Evolutionary conservation across 2,329 filamentous ascomycete species (phyloP), one percentile per base, ranked within the genome.

Genomic region (Chaetomiaceae sp.): DNA sequence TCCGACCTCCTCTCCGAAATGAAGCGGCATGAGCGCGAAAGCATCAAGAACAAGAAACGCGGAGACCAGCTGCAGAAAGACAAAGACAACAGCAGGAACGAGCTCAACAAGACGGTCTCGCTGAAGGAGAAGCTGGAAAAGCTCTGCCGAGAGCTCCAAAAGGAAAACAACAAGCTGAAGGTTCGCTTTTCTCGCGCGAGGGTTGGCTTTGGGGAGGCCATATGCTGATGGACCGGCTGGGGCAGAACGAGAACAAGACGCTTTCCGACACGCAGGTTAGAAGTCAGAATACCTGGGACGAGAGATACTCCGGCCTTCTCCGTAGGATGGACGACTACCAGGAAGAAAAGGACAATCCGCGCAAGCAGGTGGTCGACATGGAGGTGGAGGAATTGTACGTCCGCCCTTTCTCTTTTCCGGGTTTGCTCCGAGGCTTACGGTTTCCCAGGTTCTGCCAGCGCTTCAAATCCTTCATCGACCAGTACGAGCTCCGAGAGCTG

Each of bases 101-200:
- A 99, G 69, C 77, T 96, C 52, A 92, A 84, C 72, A 96, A 96
- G 73, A 92, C 91, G 20, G 85, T 88, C 19, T 88, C 86, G 1
- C 83, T 97, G 67, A 96, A 95, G 70, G 91, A 97, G 69, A 97
- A 97, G 72, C 77, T 99, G 42, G 94, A 99, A 72, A 99, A 97
- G 69, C 77, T 99, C 29, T 96, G 91, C 65, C 80, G 94, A 53
- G 94, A 99, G 70, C 79, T 99, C 51, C 94, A 95, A 56, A 88
- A 92, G 64, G 94, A 99, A 67, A 99, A 99, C 71, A 97, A 97
- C 72, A 95, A 95, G 73, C 84, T 99, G 61, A 97, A 97, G 86
- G 89, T 94, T 51, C 53, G 55, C 31, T 42, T 20, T 25, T 50
- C 47, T 38, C 40, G n/a, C 34, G 11, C 17, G 33, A 23, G 20